Percentiles rank a stretch among this genome's conserved stretches.
phyloP scores from a whole-genome alignment of 805 yeast species.

The Wickerhamomyces canadensis region DNA sequence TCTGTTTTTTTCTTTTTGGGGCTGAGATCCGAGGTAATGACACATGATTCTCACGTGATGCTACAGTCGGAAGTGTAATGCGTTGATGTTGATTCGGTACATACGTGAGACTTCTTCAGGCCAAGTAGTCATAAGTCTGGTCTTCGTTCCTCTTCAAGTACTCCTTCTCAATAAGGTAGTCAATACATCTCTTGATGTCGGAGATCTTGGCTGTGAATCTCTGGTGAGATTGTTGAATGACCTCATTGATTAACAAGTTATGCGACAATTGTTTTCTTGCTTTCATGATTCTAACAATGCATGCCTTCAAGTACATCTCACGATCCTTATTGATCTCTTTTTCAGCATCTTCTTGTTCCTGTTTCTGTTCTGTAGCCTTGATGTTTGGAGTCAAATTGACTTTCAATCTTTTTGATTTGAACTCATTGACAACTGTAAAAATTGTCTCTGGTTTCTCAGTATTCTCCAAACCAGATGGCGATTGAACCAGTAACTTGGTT shows the following conservation, averaged over 20 bases:
- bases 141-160: constrained; percentile 73
- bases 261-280: constrained; percentile 79
- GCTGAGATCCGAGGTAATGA: no score
- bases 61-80: no score
- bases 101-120: constrained; percentile 40
- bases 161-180: constrained; percentile 77
- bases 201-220: constrained; percentile 83
- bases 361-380: constrained; percentile 48
- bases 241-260: constrained; percentile 78
- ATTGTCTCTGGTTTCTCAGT: constrained; percentile 47
- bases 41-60: no score
- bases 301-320: constrained; percentile 80
- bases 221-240: constrained; percentile 72
- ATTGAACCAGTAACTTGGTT: constrained; percentile 65
- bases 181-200: constrained; percentile 84
- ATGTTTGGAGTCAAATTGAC: constrained; percentile 70
- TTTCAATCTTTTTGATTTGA: constrained; percentile 76
- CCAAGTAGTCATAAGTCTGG: constrained; percentile 74
- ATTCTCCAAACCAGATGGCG: constrained; percentile 56
- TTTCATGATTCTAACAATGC: constrained; percentile 95
- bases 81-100: no score
- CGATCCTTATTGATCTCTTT: constrained; percentile 84
- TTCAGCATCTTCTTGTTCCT: constrained; percentile 67
- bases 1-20: no score
- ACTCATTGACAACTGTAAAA: constrained; percentile 72